Evolutionary conservation across 768 basidiomycete genomes (phyloP).

Genomic region (Pleurotus tuber-regium): DNA sequence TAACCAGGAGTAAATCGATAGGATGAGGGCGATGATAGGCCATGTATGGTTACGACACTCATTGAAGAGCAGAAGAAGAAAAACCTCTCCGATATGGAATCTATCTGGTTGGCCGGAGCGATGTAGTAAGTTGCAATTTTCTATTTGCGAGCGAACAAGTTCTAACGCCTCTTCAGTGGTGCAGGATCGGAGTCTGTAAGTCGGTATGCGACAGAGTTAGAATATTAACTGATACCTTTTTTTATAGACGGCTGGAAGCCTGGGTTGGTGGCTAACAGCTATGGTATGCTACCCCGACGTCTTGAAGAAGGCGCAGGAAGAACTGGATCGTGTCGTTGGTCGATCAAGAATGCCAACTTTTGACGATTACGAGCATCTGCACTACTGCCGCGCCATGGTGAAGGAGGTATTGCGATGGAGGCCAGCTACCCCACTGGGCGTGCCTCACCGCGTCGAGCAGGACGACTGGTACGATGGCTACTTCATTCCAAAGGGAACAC

Average conservation of each 20-base stretch:
- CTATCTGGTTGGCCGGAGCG: constrained; percentile 5
- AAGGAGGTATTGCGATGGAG: constrained; percentile 12
- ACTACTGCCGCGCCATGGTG: constrained; percentile 10
- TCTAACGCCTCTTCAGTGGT: neutral
- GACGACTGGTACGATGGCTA: constrained; percentile 43
- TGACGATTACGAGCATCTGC: constrained; percentile 7
- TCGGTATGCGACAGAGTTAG: too few relatives aligned
- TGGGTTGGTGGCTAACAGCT: neutral
- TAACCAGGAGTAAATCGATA: neutral
- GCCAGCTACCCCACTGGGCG: constrained; percentile 21
- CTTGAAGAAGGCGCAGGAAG: constrained; percentile 1
- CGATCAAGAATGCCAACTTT: neutral
- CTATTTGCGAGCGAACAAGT: neutral
- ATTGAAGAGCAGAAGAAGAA: constrained; percentile 10
- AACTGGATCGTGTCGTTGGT: constrained; percentile 8
- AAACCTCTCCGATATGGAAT: constrained; percentile 4
- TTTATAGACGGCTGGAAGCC: neutral
- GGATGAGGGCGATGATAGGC: constrained; percentile 2
- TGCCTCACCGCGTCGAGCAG: constrained; percentile 43
- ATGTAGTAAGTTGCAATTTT: constrained; percentile 10
- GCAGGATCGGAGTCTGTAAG: neutral
- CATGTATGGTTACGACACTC: constrained; percentile 3
- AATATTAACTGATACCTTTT: too few relatives aligned
- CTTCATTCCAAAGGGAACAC: constrained; percentile 46
- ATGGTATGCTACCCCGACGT: neutral